Evolutionary conservation across 2,329 filamentous ascomycete species (phyloP).

Genomic region (Aspergillus sergii): DNA sequence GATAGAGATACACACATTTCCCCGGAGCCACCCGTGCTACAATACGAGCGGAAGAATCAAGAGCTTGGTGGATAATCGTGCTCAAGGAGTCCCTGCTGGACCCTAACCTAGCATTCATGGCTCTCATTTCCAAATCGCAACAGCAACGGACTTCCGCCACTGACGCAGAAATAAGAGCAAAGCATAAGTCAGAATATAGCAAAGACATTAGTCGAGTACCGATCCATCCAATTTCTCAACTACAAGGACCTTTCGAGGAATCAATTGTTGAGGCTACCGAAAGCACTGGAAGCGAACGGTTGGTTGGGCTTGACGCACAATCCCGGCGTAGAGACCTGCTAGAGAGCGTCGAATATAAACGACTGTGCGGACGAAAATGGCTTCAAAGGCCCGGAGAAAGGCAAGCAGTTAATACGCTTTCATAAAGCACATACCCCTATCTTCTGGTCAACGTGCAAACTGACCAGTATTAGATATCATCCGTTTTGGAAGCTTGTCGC

Average conservation of each 20-base stretch:
- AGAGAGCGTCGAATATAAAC: conserved; percentile 67
- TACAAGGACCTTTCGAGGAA: conserved; percentile 50
- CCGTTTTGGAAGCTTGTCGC: conserved; percentile 87
- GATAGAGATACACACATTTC: not conserved
- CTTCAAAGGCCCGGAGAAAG: conserved; percentile 70
- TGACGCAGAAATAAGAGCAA: conserved; percentile 5
- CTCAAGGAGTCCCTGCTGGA: not conserved
- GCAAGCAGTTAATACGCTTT: conserved; percentile 20
- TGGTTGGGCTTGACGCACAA: conserved; percentile 42
- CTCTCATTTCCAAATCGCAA: conserved; percentile 1
- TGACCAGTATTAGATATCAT: conserved; percentile 62
- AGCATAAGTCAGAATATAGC: conserved; percentile 6
- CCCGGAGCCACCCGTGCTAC: not conserved
- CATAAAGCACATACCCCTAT: not conserved
- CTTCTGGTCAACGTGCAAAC: not conserved
- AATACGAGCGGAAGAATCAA: not conserved
- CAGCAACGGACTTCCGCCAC: conserved; percentile 10
- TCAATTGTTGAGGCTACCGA: conserved; percentile 44
- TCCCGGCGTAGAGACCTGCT: conserved; percentile 67
- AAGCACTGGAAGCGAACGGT: conserved; percentile 26
- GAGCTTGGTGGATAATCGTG: not conserved
- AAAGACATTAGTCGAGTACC: conserved; percentile 27
- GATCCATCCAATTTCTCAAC: conserved; percentile 43
- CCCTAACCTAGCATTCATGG: conserved; percentile 11
- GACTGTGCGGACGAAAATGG: conserved; percentile 75